Percentiles rank a stretch among this genome's conserved stretches.
Evolutionary conservation across 148 eudicot genomes (phyloP).

Genomic region (Vaccinium vitisidaea): DNA sequence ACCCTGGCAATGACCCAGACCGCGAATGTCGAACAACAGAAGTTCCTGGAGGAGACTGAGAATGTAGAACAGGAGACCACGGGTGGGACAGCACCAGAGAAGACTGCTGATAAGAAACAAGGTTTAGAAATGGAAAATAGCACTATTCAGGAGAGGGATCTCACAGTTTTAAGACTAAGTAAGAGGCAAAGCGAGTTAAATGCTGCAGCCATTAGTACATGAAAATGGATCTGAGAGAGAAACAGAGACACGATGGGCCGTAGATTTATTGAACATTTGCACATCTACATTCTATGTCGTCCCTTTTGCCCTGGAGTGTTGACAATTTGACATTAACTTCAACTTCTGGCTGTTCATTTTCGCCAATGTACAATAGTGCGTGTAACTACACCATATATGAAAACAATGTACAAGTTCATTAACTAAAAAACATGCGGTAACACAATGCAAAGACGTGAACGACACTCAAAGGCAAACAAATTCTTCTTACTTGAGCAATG

Average conservation of each 20-base stretch:
- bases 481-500: neutral
- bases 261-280: neutral
- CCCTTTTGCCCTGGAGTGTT: neutral
- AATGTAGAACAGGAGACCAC: neutral
- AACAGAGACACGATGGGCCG: neutral
- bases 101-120: neutral
- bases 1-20: neutral
- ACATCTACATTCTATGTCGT: neutral
- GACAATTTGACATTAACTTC: neutral
- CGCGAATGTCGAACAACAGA: neutral
- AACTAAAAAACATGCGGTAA: neutral
- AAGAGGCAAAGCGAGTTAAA: neutral
- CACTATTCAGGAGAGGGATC: neutral
- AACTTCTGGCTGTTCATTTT: constrained; percentile 1
- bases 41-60: neutral
- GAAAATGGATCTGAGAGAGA: neutral
- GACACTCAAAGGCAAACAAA: neutral
- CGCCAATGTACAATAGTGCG: neutral
- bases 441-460: neutral
- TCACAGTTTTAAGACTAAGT: neutral
- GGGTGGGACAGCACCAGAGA: neutral
- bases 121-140: neutral
- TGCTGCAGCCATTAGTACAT: neutral
- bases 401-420: neutral
- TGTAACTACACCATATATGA: neutral